These are phyloP conservation scores for Osmozyma mogii DNA, from an alignment of 805 yeast genomes.

Conservation along the genomic window DNA sequence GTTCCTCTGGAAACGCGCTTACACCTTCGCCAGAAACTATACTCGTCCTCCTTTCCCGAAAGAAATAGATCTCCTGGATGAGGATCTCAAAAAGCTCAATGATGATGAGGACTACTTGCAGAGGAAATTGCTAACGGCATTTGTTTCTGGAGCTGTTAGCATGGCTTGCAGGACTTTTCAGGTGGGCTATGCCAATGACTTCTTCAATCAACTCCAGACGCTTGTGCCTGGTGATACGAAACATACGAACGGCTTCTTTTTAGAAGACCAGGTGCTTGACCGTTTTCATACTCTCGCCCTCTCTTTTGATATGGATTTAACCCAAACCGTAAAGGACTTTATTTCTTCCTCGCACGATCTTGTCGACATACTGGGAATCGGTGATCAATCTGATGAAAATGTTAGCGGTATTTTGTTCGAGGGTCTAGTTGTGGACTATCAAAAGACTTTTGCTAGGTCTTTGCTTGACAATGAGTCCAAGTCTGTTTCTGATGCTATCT, in stretches of 20 bases:
- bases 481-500: slow-evolving; percentile 20
- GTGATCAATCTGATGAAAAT: slow-evolving; percentile 17
- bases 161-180: slow-evolving; percentile 15
- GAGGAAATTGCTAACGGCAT: slow-evolving; percentile 54
- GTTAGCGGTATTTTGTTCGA: slow-evolving; percentile 34
- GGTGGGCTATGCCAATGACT: slow-evolving; percentile 19
- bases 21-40: slow-evolving; percentile 49
- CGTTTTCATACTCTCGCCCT: slow-evolving; percentile 36
- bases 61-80: slow-evolving; percentile 32
- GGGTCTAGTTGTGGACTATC: slow-evolving; percentile 34
- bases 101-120: slow-evolving; percentile 58
- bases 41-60: slow-evolving; percentile 31
- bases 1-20: slow-evolving; percentile 50
- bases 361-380: slow-evolving; percentile 18
- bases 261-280: slow-evolving; percentile 14
- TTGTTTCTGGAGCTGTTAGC: slow-evolving; percentile 47
- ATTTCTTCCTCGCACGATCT: slow-evolving; percentile 31
- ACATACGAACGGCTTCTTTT: slow-evolving; percentile 14
- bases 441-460: slow-evolving; percentile 20
- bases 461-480: slow-evolving; percentile 20
- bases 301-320: slow-evolving; percentile 60
- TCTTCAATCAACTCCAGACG: slow-evolving; percentile 16
- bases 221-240: slow-evolving; percentile 3
- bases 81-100: slow-evolving; percentile 31
- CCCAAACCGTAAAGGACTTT: slow-evolving; percentile 29